Base-by-base conservation (phyloP, 83 land plant species). In the Picea abies region DNA sequence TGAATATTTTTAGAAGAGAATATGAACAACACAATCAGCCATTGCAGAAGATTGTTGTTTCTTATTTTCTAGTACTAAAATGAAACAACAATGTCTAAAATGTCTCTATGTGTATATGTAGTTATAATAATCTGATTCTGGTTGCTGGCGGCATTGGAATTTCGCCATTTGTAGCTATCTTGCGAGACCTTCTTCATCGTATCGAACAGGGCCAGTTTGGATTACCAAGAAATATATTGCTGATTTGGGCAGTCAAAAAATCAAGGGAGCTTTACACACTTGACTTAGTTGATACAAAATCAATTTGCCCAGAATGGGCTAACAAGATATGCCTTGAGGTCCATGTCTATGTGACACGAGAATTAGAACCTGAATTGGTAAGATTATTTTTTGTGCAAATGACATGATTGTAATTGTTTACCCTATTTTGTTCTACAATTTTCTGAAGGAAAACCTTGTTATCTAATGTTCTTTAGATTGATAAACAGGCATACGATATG, bases 121-220 rank as follows among this genome's bases (percentile, higher is more conserved):
- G 99, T 85, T 93, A 97, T 81, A 92, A 93, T 35, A 85, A 86
- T 62, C 95, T 97, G 25, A 81, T 97, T 63, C 71, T 97, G 84
- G 96, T 95, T 22, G 98, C 98, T 64, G 99, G 99, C 1, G 99
- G 99, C 25, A 97, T 92, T 84, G 99, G 99, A 32, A 92, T 97
- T 70, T 92, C 99, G 15, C 99, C 99, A 4, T 97, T 97, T 79
- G 83, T 96, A 69, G 99, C 98, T 49, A 88, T 96, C 71, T 56
- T 96, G 77, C 91, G 94, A 23, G 99, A 96, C 84, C 79, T 96
- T 56, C 86, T 95, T 12, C 98, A 92, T 72, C 88, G 93, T 14
- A 68, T 84, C 16, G 86, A 82, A 15, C 85, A 88, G 9, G 61
- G 84, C 32, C 89, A 89, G 67, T 73, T 90, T 44, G 89, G 91